Evolutionary conservation across 108 stramenopile genomes (phyloP).

Genomic region (Licmophora abbreviata): DNA sequence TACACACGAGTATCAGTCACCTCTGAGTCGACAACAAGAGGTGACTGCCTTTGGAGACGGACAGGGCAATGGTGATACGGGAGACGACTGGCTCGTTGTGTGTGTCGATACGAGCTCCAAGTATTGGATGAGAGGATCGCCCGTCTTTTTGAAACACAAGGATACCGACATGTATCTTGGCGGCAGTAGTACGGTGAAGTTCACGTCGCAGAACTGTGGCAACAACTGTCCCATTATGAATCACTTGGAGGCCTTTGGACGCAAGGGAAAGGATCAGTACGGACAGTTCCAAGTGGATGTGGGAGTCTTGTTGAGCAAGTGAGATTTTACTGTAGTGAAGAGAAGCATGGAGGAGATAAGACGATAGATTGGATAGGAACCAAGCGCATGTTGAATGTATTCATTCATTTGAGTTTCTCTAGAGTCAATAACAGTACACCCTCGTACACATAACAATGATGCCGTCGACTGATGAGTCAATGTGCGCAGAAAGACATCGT

Average conservation of each 20-base stretch:
- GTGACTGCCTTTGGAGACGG: slow-evolving; percentile 66
- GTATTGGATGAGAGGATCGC: slow-evolving; percentile 49
- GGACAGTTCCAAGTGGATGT: slow-evolving; percentile 46
- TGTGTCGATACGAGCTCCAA: slow-evolving; percentile 26
- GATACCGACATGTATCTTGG: slow-evolving; percentile 56
- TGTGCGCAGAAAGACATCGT: no score
- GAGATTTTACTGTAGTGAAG: no score
- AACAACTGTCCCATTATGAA: slow-evolving; percentile 77
- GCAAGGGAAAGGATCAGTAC: slow-evolving; percentile 44
- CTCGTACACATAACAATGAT: no score
- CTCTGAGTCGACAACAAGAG: slow-evolving; percentile 73
- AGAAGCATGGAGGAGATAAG: no score
- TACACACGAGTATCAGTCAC: slow-evolving; percentile 50
- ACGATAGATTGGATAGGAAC: no score
- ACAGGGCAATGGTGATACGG: slow-evolving; percentile 64
- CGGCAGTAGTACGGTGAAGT: slow-evolving; percentile 43
- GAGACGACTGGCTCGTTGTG: slow-evolving; percentile 73
- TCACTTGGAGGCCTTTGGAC: slow-evolving; percentile 70
- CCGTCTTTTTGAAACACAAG: slow-evolving; percentile 43
- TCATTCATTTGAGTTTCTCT: no score
- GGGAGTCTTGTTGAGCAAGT: slow-evolving; percentile 64
- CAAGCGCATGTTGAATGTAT: no score
- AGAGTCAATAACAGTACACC: no score
- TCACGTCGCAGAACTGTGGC: slow-evolving; percentile 70
- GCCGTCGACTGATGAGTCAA: no score